Evolutionary conservation across 1,284 basidiomycete genomes (phyloP).

Genomic region (Cryptococcus neoformans): DNA sequence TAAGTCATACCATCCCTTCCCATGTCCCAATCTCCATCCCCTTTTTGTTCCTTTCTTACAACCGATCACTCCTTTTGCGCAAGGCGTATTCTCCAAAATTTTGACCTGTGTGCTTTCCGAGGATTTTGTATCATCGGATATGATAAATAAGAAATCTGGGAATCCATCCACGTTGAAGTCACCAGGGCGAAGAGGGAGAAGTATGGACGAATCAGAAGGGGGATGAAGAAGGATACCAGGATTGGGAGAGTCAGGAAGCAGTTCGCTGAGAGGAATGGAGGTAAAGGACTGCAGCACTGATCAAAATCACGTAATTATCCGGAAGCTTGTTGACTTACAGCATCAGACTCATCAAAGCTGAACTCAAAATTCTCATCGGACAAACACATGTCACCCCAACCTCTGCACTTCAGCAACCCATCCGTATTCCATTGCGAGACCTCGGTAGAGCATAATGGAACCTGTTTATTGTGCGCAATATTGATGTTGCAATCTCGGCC

Average conservation of each 20-base stretch:
- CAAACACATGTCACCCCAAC: constrained; percentile 74
- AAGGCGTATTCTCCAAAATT: constrained; percentile 70
- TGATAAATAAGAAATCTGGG: constrained; percentile 80
- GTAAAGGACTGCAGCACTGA: constrained; percentile 23
- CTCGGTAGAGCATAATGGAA: constrained; percentile 64
- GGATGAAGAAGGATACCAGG: constrained; percentile 61
- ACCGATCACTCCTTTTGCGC: constrained; percentile 50
- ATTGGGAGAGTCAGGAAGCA: constrained; percentile 55
- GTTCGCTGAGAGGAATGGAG: constrained; percentile 62
- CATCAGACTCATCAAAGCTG: constrained; percentile 60
- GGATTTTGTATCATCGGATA: constrained; percentile 44
- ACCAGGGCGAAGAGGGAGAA: constrained; percentile 75
- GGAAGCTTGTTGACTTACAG: constrained; percentile 52
- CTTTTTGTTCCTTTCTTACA: constrained; percentile 42
- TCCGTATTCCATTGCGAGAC: constrained; percentile 15
- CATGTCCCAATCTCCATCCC: constrained; percentile 62
- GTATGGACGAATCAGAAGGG: constrained; percentile 59
- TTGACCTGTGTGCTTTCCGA: constrained; percentile 56
- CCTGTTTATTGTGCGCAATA: constrained; percentile 90
- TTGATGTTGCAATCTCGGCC: constrained; percentile 78
- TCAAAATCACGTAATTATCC: background rate
- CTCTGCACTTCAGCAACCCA: constrained; percentile 58
- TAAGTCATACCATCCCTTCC: constrained; percentile 62
- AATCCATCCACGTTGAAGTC: constrained; percentile 95
- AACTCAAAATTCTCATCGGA: constrained; percentile 79